A percentile compares a stretch with the other conserved stretches of the same genome.
Evolutionary conservation across 768 basidiomycete species (phyloP).

Genomic region (Tylopilus rubrobrunneus): DNA sequence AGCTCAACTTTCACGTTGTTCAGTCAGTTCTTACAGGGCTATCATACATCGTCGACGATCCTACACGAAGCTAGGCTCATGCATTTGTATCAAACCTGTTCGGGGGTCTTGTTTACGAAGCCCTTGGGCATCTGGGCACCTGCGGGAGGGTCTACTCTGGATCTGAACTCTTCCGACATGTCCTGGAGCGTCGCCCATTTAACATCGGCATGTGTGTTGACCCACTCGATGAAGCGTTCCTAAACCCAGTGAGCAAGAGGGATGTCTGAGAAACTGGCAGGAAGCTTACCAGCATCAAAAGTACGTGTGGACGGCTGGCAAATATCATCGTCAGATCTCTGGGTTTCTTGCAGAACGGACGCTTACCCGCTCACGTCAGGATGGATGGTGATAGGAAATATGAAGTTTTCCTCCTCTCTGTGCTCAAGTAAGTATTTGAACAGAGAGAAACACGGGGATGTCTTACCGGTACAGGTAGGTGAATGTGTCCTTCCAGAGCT

Average conservation of each 20-base stretch:
- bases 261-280: background rate
- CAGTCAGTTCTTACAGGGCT: background rate
- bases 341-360: background rate
- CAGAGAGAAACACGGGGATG: too few species aligned
- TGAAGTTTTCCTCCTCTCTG: too few species aligned
- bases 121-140: conserved; percentile 58
- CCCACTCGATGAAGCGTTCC: conserved; percentile 74
- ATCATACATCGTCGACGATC: conserved; percentile 1
- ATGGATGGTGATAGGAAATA: too few species aligned
- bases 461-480: too few species aligned
- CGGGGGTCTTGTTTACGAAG: conserved; percentile 12
- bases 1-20: too few species aligned
- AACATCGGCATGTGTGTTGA: conserved; percentile 47
- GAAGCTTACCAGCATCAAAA: conserved; percentile 61
- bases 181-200: conserved; percentile 70
- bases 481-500: too few species aligned
- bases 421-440: too few species aligned
- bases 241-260: conserved; percentile 14
- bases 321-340: background rate
- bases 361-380: background rate
- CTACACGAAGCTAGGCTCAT: conserved; percentile 4
- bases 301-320: conserved; percentile 58
- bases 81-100: background rate
- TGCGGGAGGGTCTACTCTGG: conserved; percentile 42
- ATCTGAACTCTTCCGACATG: conserved; percentile 61